Evolutionary conservation across 805 yeast genomes (phyloP), one percentile per base, ranked within the genome.

Genomic region (Ogataea wickerhamii): DNA sequence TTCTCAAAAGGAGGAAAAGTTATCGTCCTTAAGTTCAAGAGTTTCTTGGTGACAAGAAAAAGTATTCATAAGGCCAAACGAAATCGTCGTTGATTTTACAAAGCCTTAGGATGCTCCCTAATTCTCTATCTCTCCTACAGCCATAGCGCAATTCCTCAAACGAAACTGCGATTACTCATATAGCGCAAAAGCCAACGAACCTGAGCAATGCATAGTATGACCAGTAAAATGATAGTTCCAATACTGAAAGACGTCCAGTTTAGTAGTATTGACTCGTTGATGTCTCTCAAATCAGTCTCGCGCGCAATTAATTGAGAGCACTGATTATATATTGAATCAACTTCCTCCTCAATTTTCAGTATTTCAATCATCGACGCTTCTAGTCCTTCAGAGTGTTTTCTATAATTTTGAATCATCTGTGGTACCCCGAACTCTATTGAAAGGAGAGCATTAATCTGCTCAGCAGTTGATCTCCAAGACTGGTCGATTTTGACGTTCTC

Each of bases 401-500:
- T 37, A 31, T 53, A 56, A 18, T 40, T 50, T 20, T 48, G 35
- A 3, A 48, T 29, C 4, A 60, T 53, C 16, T 47, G 41, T 4
- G 56, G 46, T 7, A 55, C 43, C 1, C 65, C 65, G 46, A 59
- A 53, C 20, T 48, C 41, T 22, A 57, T 29, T 4, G 37, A 35
- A 37, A 56, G 27, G 23, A 38, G 35, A 4, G 51, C 51, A 27
- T 51, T 48, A 13, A 52, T 40, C 6, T 22, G 19, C 4, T 34
- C 30, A 2, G 53, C 52, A 14, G 26, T 28, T 1, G 53, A 38
- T 33, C 38, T 55, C 63, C 63, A 58, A 2, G 63, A 58, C 32
- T 49, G 50, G 39, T 61, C 60, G 23, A 48, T 28, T 36, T 50
- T 52, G 13, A 47, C 32, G 30, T 55, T 61, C 33, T 61, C 66